phyloP scores from a whole-genome alignment of 2,329 filamentous ascomycete species.

The Aspergillaceae sp. region DNA sequence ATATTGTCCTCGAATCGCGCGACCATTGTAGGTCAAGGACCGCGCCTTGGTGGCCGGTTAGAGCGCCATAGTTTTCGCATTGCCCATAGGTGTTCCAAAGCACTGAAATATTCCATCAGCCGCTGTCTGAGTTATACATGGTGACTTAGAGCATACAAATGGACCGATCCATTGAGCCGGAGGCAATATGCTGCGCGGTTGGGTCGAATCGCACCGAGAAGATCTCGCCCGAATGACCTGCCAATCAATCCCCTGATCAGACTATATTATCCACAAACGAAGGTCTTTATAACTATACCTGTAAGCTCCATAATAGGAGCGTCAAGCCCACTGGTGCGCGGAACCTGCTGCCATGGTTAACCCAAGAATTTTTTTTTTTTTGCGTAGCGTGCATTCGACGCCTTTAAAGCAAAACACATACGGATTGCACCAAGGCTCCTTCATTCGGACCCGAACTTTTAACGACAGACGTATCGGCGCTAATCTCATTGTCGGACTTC shows the following conservation, averaged over 20 bases:
- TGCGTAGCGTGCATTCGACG: not conserved
- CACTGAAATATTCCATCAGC: conserved; percentile 44
- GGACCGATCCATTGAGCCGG: conserved; percentile 87
- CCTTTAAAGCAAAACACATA: conserved; percentile 36
- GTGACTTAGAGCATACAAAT: conserved; percentile 54
- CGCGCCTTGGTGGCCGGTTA: conserved; percentile 84
- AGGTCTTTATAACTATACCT: conserved; percentile 39
- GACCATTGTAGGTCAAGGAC: conserved; percentile 94
- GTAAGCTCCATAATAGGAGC: conserved; percentile 91
- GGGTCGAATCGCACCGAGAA: conserved; percentile 87
- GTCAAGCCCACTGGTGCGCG: conserved; percentile 72
- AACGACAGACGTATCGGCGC: conserved; percentile 47
- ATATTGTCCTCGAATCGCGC: conserved; percentile 81
- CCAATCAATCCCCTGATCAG: conserved; percentile 5
- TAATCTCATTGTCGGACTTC: conserved; percentile 57
- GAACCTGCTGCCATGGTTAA: conserved; percentile 47
- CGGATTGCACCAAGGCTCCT: conserved; percentile 56
- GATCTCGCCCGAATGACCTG: conserved; percentile 67
- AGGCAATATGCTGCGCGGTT: conserved; percentile 79
- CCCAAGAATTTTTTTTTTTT: not conserved
- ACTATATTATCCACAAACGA: conserved; percentile 18
- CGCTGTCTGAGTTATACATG: not conserved
- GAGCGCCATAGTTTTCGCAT: conserved; percentile 86
- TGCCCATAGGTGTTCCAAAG: conserved; percentile 88
- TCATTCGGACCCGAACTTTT: conserved; percentile 52